A percentile compares a stretch with the other conserved stretches of the same genome.
These are phyloP conservation scores for Gossypium lobatum DNA, from an alignment of 441 rosid genomes.

Conservation along the genomic window DNA sequence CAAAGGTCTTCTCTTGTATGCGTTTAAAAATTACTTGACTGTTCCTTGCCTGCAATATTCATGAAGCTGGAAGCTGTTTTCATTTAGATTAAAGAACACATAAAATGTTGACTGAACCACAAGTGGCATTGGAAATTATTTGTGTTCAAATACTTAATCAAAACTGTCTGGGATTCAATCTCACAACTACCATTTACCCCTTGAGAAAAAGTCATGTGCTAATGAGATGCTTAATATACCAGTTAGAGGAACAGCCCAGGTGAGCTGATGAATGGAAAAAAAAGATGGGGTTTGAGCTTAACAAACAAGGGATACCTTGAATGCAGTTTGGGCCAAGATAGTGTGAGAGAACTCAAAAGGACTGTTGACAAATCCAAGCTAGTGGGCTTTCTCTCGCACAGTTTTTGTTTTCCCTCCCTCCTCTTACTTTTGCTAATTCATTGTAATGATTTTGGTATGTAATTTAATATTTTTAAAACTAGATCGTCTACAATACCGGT, in stretches of 20 bases:
- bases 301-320: neutral
- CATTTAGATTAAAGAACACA: neutral
- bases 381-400: neutral
- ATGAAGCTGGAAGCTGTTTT: slow-evolving; percentile 2
- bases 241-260: neutral
- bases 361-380: neutral
- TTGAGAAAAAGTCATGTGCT: neutral
- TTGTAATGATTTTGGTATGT: neutral
- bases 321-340: neutral
- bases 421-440: neutral
- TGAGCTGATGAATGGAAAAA: neutral
- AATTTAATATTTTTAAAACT: no score
- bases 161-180: no score
- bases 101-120: no score
- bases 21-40: neutral
- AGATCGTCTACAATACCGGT: neutral
- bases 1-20: neutral
- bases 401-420: neutral
- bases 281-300: neutral
- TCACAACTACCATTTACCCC: no score
- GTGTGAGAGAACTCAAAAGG: neutral
- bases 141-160: no score
- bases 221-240: neutral
- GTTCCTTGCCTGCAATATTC: neutral
- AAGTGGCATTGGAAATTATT: no score